A percentile compares a stretch with the other conserved stretches of the same genome.
phyloP scores from a whole-genome alignment of 768 basidiomycete genomes.

The Crucibulum laeve region DNA sequence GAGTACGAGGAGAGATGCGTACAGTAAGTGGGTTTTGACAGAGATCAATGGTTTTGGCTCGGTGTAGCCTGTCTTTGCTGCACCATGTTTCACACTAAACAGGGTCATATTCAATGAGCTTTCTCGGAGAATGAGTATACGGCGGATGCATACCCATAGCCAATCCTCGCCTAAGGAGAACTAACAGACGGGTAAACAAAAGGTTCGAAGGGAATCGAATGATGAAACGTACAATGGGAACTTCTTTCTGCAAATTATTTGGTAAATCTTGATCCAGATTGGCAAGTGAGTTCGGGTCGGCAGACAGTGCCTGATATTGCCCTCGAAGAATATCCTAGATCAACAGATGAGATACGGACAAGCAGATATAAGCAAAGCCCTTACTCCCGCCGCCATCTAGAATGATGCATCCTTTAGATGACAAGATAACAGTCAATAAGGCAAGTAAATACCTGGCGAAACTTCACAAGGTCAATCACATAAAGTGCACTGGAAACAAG shows the following conservation, averaged over 20 bases:
- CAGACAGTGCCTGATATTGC: constrained; percentile 90
- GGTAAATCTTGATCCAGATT: constrained; percentile 98
- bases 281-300: constrained; percentile 90
- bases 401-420: constrained; percentile 4
- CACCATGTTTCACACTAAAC: constrained; percentile 98
- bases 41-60: constrained; percentile 89
- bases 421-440: not conserved
- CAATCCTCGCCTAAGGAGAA: constrained; percentile 89
- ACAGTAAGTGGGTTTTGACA: constrained; percentile 97
- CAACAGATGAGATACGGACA: constrained; percentile 6
- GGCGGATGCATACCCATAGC: constrained; percentile 74
- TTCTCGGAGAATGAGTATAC: not conserved
- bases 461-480: constrained; percentile 91
- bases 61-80: constrained; percentile 76
- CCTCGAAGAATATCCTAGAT: constrained; percentile 80
- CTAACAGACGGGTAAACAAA: constrained; percentile 29
- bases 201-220: not conserved
- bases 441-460: constrained; percentile 69
- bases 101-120: constrained; percentile 3
- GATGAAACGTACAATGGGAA: constrained; percentile 76
- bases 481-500: constrained; percentile 72
- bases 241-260: constrained; percentile 87
- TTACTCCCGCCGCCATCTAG: constrained; percentile 51
- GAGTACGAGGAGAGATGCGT: constrained; percentile 18
- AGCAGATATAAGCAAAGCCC: constrained; percentile 7